A percentile compares a stretch with the other conserved stretches of the same genome.
Conservation (phyloP, 2,329 filamentous ascomycete genomes). For the Exophiala sideris region DNA sequence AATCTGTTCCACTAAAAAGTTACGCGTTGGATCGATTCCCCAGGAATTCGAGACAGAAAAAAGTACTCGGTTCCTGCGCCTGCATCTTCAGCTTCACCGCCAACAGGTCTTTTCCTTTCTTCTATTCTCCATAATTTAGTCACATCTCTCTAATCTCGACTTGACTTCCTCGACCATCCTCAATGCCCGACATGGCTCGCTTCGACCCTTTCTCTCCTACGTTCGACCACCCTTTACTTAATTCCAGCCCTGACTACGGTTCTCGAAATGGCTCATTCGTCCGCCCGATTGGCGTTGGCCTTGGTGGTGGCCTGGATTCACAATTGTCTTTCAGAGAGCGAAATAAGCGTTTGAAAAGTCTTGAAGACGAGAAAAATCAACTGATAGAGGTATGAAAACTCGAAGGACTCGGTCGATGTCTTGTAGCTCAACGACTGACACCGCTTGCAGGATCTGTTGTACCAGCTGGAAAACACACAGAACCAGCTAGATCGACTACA, state of each 20-base stretch:
- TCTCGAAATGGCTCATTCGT: conserved; percentile 23
- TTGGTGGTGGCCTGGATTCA: conserved; percentile 5
- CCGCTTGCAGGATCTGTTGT: conserved; percentile 42
- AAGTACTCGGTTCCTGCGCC: conserved; percentile 8
- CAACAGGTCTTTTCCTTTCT: conserved; percentile 6
- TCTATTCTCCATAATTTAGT: background rate
- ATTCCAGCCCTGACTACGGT: conserved; percentile 28
- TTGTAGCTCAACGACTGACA: background rate
- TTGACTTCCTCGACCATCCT: background rate
- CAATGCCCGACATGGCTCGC: conserved; percentile 30
- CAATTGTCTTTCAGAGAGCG: conserved; percentile 33
- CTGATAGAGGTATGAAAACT: conserved; percentile 44
- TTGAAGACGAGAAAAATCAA: conserved; percentile 47
- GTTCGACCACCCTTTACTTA: conserved; percentile 27
- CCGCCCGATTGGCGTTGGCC: conserved; percentile 20
- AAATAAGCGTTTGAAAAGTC: conserved; percentile 42
- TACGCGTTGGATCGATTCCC: background rate
- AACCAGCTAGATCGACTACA: conserved; percentile 32
- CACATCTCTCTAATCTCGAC: background rate
- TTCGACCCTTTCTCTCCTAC: conserved; percentile 28
- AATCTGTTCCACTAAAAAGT: conserved; percentile 6
- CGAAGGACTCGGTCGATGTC: conserved; percentile 2
- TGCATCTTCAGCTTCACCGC: conserved; percentile 12
- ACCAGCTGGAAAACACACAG: conserved; percentile 43
- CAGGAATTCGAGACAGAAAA: conserved; percentile 10